Evolutionary conservation across 176 grass and related monocot species (phyloP).

Genomic region (Themeda triandra): DNA sequence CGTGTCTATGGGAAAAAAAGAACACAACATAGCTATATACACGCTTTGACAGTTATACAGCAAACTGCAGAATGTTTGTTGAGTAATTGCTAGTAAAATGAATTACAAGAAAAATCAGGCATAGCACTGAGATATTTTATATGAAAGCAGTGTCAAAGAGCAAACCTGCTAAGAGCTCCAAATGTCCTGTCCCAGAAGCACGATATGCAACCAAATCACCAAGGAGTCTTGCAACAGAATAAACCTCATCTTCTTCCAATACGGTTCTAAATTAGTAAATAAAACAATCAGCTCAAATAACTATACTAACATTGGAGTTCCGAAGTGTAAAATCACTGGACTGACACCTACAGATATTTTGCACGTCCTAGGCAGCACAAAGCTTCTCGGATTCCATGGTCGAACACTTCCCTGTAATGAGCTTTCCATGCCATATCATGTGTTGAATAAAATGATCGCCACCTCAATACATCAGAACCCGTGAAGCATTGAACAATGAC

Average conservation of each 20-base stretch:
- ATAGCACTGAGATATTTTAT: not conserved
- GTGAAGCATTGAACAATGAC: constrained; percentile 83
- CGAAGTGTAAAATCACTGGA: constrained; percentile 24
- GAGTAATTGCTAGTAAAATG: not conserved
- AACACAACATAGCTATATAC: constrained; percentile 3
- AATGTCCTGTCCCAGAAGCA: constrained; percentile 97
- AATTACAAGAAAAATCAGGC: not conserved
- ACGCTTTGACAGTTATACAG: not conserved
- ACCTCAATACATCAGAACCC: constrained; percentile 88
- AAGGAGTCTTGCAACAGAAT: constrained; percentile 93
- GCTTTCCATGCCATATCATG: constrained; percentile 99
- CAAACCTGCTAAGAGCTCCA: constrained; percentile 89
- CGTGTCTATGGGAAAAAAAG: not conserved
- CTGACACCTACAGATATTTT: constrained; percentile 80
- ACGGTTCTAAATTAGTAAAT: constrained; percentile 60
- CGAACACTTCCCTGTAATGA: constrained; percentile 98
- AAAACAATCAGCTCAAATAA: not conserved
- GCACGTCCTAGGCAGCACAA: constrained; percentile 90
- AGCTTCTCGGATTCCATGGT: constrained; percentile 96
- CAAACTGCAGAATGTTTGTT: constrained; percentile 1
- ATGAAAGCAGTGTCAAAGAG: constrained; percentile 18
- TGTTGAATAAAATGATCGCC: constrained; percentile 95
- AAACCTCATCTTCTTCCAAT: constrained; percentile 94
- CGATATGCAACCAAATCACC: constrained; percentile 99
- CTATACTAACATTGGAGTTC: constrained; percentile 19